A percentile compares a stretch with the other conserved stretches of the same genome.
Conservation (phyloP, 2,329 filamentous ascomycete species). For the Colletotrichum cordylinicola region DNA sequence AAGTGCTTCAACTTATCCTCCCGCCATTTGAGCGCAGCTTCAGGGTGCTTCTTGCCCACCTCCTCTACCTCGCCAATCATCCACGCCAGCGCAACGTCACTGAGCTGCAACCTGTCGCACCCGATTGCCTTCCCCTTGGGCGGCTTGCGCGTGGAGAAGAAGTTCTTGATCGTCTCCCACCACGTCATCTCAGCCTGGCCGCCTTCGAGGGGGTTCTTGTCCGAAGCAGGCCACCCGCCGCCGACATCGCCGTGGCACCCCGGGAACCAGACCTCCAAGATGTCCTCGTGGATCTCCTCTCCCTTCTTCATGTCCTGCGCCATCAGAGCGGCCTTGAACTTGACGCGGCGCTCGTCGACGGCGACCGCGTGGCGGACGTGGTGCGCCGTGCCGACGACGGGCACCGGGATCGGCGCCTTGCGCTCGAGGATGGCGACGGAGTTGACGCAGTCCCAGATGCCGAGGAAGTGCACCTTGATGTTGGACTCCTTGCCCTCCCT, state of each 20-base stretch:
- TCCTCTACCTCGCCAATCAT: slow-evolving; percentile 56
- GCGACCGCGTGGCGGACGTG: slow-evolving; percentile 58
- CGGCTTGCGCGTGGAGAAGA: slow-evolving; percentile 39
- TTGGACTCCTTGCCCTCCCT: slow-evolving; percentile 30
- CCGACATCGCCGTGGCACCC: slow-evolving; percentile 60
- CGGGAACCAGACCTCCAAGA: slow-evolving; percentile 60
- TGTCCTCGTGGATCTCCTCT: slow-evolving; percentile 38
- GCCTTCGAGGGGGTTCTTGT: slow-evolving; percentile 27
- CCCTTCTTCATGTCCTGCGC: slow-evolving; percentile 41
- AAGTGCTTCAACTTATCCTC: slow-evolving; percentile 35
- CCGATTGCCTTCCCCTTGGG: slow-evolving; percentile 31
- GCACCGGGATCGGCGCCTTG: slow-evolving; percentile 41
- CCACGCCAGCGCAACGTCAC: slow-evolving; percentile 56
- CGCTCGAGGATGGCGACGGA: slow-evolving; percentile 49
- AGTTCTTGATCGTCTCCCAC: slow-evolving; percentile 40
- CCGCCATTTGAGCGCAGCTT: slow-evolving; percentile 40
- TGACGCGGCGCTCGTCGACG: slow-evolving; percentile 58
- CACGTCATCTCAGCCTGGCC: slow-evolving; percentile 23
- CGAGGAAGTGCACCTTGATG: slow-evolving; percentile 59
- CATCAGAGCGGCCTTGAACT: slow-evolving; percentile 59
- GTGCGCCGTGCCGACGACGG: slow-evolving; percentile 44
- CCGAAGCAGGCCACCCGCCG: slow-evolving; percentile 52
- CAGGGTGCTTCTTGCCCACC: slow-evolving; percentile 34
- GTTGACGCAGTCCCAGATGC: slow-evolving; percentile 61
- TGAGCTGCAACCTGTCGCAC: slow-evolving; percentile 46